phyloP scores from a whole-genome alignment of 2,329 filamentous ascomycete genomes.

The Monosporascus sp. region DNA sequence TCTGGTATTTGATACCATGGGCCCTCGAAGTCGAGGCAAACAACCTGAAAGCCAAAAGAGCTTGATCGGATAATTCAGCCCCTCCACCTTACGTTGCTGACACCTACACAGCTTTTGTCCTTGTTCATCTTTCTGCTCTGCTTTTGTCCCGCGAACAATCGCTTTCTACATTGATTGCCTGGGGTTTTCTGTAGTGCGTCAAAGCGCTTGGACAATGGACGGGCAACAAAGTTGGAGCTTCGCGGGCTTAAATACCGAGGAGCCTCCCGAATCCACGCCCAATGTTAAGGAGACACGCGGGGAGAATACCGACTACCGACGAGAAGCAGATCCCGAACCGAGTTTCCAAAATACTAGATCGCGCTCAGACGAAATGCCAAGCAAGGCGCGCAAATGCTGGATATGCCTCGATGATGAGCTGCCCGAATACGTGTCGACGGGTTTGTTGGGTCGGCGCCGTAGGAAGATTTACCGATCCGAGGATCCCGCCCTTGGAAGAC shows the following conservation, averaged over 20 bases:
- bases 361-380: background rate
- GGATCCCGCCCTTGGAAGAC: constrained; percentile 55
- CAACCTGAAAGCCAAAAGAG: too few relatives aligned
- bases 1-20: too few relatives aligned
- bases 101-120: too few relatives aligned
- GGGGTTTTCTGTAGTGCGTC: too few relatives aligned
- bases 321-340: background rate
- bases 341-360: background rate
- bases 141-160: too few relatives aligned
- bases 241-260: background rate
- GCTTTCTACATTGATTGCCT: too few relatives aligned
- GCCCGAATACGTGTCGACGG: constrained; percentile 36
- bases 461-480: constrained; percentile 59
- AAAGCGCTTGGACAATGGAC: background rate
- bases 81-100: too few relatives aligned
- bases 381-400: constrained; percentile 54
- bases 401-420: constrained; percentile 74
- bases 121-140: too few relatives aligned
- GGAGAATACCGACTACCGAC: background rate
- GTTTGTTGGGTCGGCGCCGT: constrained; percentile 23
- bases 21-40: too few relatives aligned
- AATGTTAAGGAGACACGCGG: constrained; percentile 1
- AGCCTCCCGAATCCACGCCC: constrained; percentile 28
- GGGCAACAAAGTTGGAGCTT: background rate
- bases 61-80: too few relatives aligned